Conservation (phyloP, 169 alveolate species). For the Plasmodium vinckei region DNA sequence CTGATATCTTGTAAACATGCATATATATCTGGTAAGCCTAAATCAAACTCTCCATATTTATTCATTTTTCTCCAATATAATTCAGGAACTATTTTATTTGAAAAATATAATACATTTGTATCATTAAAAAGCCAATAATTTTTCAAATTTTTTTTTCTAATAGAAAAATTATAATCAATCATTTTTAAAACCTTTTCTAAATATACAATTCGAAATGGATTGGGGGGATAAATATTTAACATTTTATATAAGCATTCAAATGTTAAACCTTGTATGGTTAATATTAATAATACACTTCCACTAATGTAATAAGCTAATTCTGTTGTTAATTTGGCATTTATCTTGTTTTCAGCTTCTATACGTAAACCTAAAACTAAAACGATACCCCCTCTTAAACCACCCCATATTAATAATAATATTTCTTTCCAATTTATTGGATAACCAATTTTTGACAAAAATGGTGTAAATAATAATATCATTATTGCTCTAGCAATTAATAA, state of each 20-base stretch:
- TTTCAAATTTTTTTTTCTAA: conserved; percentile 80
- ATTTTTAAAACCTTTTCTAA: conserved; percentile 89
- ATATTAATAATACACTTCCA: conserved; percentile 92
- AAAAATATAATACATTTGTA: conserved; percentile 84
- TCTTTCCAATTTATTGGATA: conserved; percentile 88
- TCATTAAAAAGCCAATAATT: conserved; percentile 89
- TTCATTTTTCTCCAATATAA: conserved; percentile 85
- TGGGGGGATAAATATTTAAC: conserved; percentile 90
- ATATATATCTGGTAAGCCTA: conserved; percentile 78
- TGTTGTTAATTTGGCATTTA: conserved; percentile 84
- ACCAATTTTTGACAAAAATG: conserved; percentile 86
- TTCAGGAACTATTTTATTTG: conserved; percentile 83
- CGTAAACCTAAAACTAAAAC: conserved; percentile 92
- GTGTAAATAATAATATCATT: conserved; percentile 87
- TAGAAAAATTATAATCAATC: conserved; percentile 85
- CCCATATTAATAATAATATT: conserved; percentile 90
- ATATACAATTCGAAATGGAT: conserved; percentile 90
- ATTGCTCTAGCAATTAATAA: conserved; percentile 84
- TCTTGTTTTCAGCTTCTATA: conserved; percentile 88
- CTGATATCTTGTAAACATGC: conserved; percentile 74
- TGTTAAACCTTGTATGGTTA: conserved; percentile 92
- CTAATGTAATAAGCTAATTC: conserved; percentile 91
- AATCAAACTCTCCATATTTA: conserved; percentile 81
- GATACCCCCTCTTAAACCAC: conserved; percentile 95
- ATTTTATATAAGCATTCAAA: conserved; percentile 87